phyloP scores from a whole-genome alignment of 2,329 filamentous ascomycete genomes.

The Colletotrichum destructivum region DNA sequence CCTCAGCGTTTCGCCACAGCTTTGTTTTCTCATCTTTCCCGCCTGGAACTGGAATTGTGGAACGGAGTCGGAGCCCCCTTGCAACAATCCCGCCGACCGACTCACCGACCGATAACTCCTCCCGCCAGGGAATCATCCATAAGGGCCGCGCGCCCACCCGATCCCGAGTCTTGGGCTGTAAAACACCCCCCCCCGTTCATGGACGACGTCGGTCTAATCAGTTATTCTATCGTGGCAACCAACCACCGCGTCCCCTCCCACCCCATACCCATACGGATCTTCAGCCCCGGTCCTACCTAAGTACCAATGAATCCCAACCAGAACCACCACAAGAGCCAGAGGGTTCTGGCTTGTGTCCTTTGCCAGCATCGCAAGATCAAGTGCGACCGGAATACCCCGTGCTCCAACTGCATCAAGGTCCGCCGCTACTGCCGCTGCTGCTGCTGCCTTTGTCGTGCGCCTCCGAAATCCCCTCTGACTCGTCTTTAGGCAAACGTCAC shows the following conservation, averaged over 20 bases:
- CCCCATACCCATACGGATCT: slow-evolving; percentile 21
- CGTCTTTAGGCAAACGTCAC: slow-evolving; percentile 67
- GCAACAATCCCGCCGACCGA: slow-evolving; percentile 9
- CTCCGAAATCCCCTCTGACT: slow-evolving; percentile 28
- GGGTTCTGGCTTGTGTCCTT: slow-evolving; percentile 69
- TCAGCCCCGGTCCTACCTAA: slow-evolving; percentile 35
- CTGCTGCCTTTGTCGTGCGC: background rate
- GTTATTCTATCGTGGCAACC: slow-evolving; percentile 19
- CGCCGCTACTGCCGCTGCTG: slow-evolving; percentile 36
- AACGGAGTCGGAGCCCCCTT: slow-evolving; percentile 12
- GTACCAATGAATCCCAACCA: slow-evolving; percentile 37
- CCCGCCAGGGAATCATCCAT: slow-evolving; percentile 33
- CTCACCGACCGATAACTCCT: background rate
- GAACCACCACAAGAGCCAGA: slow-evolving; percentile 54
- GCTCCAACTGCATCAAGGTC: slow-evolving; percentile 74
- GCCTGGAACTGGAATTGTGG: slow-evolving; percentile 1
- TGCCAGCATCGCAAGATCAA: slow-evolving; percentile 76
- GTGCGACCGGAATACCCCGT: slow-evolving; percentile 72
- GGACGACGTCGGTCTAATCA: slow-evolving; percentile 34
- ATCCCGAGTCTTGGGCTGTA: slow-evolving; percentile 22
- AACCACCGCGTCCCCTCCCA: background rate
- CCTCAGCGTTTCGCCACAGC: slow-evolving; percentile 16
- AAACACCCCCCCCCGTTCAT: slow-evolving; percentile 26
- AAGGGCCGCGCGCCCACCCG: slow-evolving; percentile 40
- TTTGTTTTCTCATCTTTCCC: slow-evolving; percentile 1